Evolutionary conservation across 2,329 filamentous ascomycete species (phyloP), one percentile per base, ranked within the genome.

Genomic region (Alternaria alternata): DNA sequence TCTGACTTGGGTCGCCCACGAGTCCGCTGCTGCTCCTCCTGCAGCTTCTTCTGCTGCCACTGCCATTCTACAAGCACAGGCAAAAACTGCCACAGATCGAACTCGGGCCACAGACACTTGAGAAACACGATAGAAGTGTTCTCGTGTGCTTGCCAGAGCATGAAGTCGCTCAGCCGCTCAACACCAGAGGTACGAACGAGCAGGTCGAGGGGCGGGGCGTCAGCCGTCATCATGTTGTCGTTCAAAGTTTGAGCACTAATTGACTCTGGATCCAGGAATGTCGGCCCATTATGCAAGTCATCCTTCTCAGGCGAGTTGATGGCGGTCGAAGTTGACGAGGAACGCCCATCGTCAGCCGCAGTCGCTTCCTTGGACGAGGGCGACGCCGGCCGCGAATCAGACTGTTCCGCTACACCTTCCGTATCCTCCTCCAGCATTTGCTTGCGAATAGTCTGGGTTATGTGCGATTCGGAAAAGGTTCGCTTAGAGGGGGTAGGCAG

Each of bases 121-220:
- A 97, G 81, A 76, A 98, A 99, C 61, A 96, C 92, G 65, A 99
- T 91, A 61, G 96, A 91, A 0, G 95, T 97, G 65, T 94, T 85
- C 74, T 97, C 88, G 75, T 98, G 94, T 71, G 92, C 95, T 80
- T 99, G 95, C 95, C 95, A 99, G 34, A 99, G 88, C 94, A 99
- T 95, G 72, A 98, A 99, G 77, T 99, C 95, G 75, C 93, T 97
- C 60, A 99, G 83, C 49, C 95, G 87, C 78, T 94, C 91, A 14
- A 99, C 95, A 28, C 94, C 94, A 64, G 93, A 97, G 5, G 95
- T 99, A 51, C 95, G 88, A 51, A 99, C 86, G 55, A 99, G 89
- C 12, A 99, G 85, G 74, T 99, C 95, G 42, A 98, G 82, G 1
- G 95, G 95, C 16, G 95, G 95, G 63, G 91, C 89, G 54, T 88